Base-by-base conservation (phyloP, 495 filamentous ascomycete genomes). In the Penicillium malachiteum region DNA sequence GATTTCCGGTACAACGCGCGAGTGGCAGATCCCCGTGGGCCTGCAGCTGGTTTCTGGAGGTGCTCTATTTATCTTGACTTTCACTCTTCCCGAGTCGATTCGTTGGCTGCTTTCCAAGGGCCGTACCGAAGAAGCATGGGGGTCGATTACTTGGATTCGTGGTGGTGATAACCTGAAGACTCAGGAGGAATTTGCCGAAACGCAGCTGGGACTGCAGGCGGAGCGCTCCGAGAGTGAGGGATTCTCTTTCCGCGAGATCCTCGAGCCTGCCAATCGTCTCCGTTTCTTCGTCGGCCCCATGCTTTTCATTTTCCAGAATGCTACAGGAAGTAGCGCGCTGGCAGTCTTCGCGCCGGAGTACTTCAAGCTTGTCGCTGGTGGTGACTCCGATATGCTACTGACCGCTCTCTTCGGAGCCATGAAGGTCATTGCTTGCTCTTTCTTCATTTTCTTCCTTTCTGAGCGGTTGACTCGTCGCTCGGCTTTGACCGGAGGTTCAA, bases 21-120 rank as follows among this genome's bases (percentile, higher is more conserved):
- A 84, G 63, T 83, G 79, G 81, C 77, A 79, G 60, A 78, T 83
- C 50, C 79, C 79, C 7, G 69, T 84, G 38, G 79, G 73, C 2
- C 64, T 82, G 16, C 81, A 84, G 41, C 64, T 82, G 34, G 66
- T 77, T 6, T 79, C 80, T 0, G 75, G 74, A 7, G 76, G 63
- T 3, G 53, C 80, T 16, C 76, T 84, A 37, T 72, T 76, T 7
- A 30, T 78, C 3, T 73, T 78, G 10, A 74, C 78, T 62, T 56
- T 80, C 0, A 74, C 74, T 1, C 56, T 82, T 0, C 69, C 73
- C 4, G 80, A 83, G 56, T 78, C 74, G 35, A 72, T 77, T 13
- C 74, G 79, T 32, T 83, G 81, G 79, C 76, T 81, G 9, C 66
- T 77, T 12, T 70, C 70, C 13, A 67, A 74, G 34, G 75, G 71